Conservation (phyloP, 768 basidiomycete species). For the Coprinellus micaceus region DNA sequence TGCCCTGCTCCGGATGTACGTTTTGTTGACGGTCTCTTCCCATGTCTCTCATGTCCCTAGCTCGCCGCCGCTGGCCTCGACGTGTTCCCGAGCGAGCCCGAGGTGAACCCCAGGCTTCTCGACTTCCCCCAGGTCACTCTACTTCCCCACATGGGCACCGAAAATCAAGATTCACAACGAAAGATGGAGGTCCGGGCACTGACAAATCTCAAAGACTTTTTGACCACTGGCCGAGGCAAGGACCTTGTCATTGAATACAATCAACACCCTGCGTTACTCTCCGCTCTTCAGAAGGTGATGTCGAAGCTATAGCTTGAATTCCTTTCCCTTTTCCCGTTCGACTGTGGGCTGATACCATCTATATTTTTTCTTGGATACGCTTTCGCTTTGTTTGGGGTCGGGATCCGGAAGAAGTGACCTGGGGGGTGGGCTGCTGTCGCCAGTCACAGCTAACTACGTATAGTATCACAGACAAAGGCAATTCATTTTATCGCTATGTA, state of each 20-base stretch:
- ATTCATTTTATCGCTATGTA: no score
- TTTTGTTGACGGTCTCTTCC: background rate
- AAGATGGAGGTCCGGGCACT: slow-evolving; percentile 86
- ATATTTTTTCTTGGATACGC: no score
- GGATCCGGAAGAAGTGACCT: no score
- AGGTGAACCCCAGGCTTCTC: slow-evolving; percentile 73
- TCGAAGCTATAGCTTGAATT: slow-evolving; percentile 20
- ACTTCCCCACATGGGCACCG: slow-evolving; percentile 90
- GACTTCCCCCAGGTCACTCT: slow-evolving; percentile 81
- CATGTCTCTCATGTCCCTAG: slow-evolving; percentile 33
- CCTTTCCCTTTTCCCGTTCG: slow-evolving; percentile 1
- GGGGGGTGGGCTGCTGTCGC: no score
- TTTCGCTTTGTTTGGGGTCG: no score
- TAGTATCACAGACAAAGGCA: no score
- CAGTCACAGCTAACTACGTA: no score
- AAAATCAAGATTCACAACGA: slow-evolving; percentile 74
- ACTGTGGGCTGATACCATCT: slow-evolving; percentile 8
- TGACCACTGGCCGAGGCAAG: slow-evolving; percentile 57
- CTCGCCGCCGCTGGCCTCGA: slow-evolving; percentile 79
- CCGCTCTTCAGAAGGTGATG: slow-evolving; percentile 22
- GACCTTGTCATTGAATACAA: slow-evolving; percentile 63
- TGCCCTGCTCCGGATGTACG: background rate
- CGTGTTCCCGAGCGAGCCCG: slow-evolving; percentile 82
- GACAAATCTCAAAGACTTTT: slow-evolving; percentile 69
- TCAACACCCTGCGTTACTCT: slow-evolving; percentile 2